These are phyloP conservation scores for Aegilops umbellulata DNA, from an alignment of 176 grass and related monocot genomes.

Conservation along the genomic window DNA sequence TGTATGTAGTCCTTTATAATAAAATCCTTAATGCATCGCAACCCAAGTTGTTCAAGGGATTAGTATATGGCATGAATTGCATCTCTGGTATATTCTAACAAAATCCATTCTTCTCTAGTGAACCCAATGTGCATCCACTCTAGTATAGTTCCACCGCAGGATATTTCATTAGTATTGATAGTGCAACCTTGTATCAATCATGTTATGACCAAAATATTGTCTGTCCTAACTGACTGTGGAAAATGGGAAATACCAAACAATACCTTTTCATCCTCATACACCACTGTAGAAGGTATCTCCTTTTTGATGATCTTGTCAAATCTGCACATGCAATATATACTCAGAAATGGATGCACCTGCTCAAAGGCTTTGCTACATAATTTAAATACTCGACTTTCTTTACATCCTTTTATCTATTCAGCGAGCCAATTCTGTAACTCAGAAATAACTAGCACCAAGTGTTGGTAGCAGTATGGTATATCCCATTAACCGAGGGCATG, in stretches of 20 bases:
- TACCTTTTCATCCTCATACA: slow-evolving; percentile 94
- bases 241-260: not conserved
- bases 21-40: not conserved
- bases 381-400: not conserved
- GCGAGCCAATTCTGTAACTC: not conserved
- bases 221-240: not conserved
- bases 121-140: not conserved
- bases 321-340: slow-evolving; percentile 58
- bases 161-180: not conserved
- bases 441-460: not conserved
- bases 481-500: not conserved
- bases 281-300: slow-evolving; percentile 83
- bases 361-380: slow-evolving; percentile 6
- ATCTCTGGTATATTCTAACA: not conserved
- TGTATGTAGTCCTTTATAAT: not conserved
- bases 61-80: not conserved
- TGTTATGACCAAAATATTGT: not conserved
- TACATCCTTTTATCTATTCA: not conserved
- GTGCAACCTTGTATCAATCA: not conserved
- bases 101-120: not conserved
- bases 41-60: not conserved
- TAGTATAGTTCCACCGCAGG: not conserved
- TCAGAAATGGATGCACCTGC: slow-evolving; percentile 21
- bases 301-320: slow-evolving; percentile 97
- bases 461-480: not conserved